A percentile compares a stretch with the other conserved stretches of the same genome.
phyloP scores from a whole-genome alignment of 108 stramenopile genomes.

The Nitzschia sp. region DNA sequence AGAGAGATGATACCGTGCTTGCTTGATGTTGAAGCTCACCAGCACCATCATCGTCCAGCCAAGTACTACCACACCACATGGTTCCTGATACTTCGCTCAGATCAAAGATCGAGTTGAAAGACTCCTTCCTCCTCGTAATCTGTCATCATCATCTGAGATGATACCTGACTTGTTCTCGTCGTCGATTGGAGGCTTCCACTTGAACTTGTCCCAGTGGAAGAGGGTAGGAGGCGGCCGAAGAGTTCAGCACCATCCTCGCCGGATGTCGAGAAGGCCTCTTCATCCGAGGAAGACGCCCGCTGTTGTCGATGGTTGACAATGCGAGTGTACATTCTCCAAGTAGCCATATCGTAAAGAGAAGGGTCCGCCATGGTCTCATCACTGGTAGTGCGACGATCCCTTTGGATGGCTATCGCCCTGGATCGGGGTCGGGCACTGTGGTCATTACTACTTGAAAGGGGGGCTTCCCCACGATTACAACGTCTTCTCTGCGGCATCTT shows the following conservation, averaged over 20 bases:
- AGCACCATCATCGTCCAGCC: too few relatives aligned
- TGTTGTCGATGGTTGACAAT: constrained; percentile 29
- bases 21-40: too few relatives aligned
- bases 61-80: too few relatives aligned
- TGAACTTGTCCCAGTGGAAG: neutral
- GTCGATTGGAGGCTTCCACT: neutral
- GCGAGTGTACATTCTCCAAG: constrained; percentile 49
- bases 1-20: too few relatives aligned
- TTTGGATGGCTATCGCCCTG: constrained; percentile 8
- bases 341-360: constrained; percentile 31
- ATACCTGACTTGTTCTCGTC: neutral
- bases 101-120: constrained; percentile 24
- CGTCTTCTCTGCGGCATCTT: neutral
- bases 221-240: too few relatives aligned
- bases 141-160: too few relatives aligned
- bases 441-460: neutral
- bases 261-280: neutral
- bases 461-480: neutral
- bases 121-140: constrained; percentile 19
- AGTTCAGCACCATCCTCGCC: neutral
- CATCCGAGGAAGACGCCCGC: constrained; percentile 2
- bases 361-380: constrained; percentile 5
- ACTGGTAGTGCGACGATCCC: neutral
- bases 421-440: neutral
- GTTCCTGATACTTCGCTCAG: too few relatives aligned